Base-by-base conservation (phyloP, 345 rosid genomes). In the Citrus maxima region DNA sequence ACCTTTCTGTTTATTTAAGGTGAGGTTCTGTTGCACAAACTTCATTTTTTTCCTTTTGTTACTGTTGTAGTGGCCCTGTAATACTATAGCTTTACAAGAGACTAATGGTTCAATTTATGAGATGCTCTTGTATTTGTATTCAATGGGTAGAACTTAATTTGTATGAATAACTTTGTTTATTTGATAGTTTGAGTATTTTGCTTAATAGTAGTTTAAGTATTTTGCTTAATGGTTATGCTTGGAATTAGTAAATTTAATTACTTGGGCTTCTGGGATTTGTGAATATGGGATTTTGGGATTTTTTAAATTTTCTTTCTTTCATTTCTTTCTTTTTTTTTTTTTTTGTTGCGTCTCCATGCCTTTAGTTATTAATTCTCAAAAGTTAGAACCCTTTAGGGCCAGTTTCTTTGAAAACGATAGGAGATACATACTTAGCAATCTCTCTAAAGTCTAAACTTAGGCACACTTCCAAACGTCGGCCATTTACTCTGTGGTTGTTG, bases 311-410 rank as follows among this genome's bases (percentile, higher is more conserved):
- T 4, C 1, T 58, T 2, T 32, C 13, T 5, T 37, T 32, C 34
- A 32, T 3, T 37, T n/a, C n/a, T n/a, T n/a, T n/a, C n/a, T n/a
- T n/a, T n/a, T n/a, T n/a, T n/a, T n/a, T 37, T 1, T 1, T 6
- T 35, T 42, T 42, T 0, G 51, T 2, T 86, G 88, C 84, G 84
- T 83, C 87, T 72, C 77, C 67, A 83, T 85, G 82, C 89, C 88
- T 87, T 84, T 85, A 86, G 42, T 4, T 54, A 10, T 79, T 49
- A 75, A 37, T 6, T 32, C 10, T 79, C 74, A 86, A 77, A 92
- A 88, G 7, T 79, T 74, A 86, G 77, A 92, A 88, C 19, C 95
- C 93, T 86, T 87, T 83, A 34, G 80, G 77, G 10, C 86, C 2
- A 32, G 5, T 32, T 32, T 32, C 34, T 4, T 32, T 32, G 34